These are phyloP conservation scores for Fusarium algeriense DNA, from an alignment of 2,329 filamentous ascomycete genomes.

Conservation along the genomic window DNA sequence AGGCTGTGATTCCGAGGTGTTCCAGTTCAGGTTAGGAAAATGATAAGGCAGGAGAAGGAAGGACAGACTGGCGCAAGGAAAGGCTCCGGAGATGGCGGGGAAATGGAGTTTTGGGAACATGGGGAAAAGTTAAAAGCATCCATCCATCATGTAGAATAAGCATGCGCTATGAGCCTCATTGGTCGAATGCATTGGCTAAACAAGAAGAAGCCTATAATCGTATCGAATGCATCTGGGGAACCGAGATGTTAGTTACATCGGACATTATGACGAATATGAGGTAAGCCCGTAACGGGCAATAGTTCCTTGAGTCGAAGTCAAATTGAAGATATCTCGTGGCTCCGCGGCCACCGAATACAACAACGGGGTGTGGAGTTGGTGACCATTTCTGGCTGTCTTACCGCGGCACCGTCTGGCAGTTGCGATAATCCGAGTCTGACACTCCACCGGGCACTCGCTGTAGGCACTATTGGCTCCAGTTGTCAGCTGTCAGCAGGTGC, in stretches of 20 bases:
- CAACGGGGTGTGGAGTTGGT: conserved; percentile 1
- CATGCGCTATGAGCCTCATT: conserved; percentile 29
- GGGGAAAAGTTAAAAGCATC: conserved; percentile 43
- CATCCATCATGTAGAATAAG: conserved; percentile 42
- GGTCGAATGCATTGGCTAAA: conserved; percentile 10
- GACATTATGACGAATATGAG: conserved; percentile 5
- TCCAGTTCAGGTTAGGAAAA: conserved; percentile 9
- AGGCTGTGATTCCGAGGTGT: conserved; percentile 16
- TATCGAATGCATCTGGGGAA: not conserved
- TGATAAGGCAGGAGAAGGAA: conserved; percentile 23
- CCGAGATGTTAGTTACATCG: not conserved
- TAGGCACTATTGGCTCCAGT: conserved; percentile 9
- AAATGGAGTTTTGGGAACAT: conserved; percentile 46
- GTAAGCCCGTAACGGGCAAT: conserved; percentile 8
- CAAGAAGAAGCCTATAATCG: not conserved
- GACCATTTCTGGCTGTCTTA: not conserved
- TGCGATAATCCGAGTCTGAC: not conserved
- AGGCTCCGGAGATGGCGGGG: conserved; percentile 20
- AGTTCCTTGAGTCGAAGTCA: not conserved
- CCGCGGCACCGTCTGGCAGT: conserved; percentile 4
- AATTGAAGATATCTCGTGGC: not conserved
- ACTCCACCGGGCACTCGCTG: not conserved
- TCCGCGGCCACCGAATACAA: conserved; percentile 8
- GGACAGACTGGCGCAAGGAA: conserved; percentile 40
- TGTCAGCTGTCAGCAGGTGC: conserved; percentile 9